Base-by-base conservation (phyloP, 2,329 filamentous ascomycete genomes). In the Neophaeococcomyces aloes region DNA sequence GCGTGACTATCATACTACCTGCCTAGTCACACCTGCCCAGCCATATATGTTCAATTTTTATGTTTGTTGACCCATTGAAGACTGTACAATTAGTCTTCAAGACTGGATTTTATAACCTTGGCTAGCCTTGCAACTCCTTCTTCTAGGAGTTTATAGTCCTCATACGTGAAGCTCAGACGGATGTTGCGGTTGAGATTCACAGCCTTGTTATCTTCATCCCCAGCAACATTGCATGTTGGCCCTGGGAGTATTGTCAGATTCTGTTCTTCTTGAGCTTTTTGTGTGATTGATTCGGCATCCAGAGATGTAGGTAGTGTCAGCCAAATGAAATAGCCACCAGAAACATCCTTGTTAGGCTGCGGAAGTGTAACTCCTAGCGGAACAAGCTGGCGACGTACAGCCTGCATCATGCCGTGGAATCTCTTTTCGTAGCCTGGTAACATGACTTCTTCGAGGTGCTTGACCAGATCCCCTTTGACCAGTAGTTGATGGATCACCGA, bases 311-410 rank as follows among this genome's bases (percentile, higher is more conserved):
- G 79, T 3, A 94, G 61, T 1, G 69, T 71, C 19, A 93, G 62
- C 86, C 86, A 94, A 37, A 94, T 67, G 60, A 94, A 94, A 59
- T 89, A 94, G 0, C 87, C 87, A 0, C 87, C 87, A 23, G 80
- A 81, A 2, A 80, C 61, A 3, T 66, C 59, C 27, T 66, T 61
- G 44, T 65, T 60, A 21, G 46, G 34, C 35, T 21, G 59, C 56
- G 27, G 68, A 59, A 21, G 44, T 49, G 1, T 79, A 70, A 83
- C 73, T 1, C 80, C 82, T 0, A 83, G 65, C 1, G 82, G 81
- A 0, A 71, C 57, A 1, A 93, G 66, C 37, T 81, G 61, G 39
- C 70, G 59, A 29, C 70, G 58, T 18, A 91, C 74, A 0, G 80
- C 76, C 2, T 61, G 53, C 48, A 79, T 67, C 57, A 89, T 71